Conservation (phyloP, 768 basidiomycete species). For the Botryobasidium botryosum region DNA sequence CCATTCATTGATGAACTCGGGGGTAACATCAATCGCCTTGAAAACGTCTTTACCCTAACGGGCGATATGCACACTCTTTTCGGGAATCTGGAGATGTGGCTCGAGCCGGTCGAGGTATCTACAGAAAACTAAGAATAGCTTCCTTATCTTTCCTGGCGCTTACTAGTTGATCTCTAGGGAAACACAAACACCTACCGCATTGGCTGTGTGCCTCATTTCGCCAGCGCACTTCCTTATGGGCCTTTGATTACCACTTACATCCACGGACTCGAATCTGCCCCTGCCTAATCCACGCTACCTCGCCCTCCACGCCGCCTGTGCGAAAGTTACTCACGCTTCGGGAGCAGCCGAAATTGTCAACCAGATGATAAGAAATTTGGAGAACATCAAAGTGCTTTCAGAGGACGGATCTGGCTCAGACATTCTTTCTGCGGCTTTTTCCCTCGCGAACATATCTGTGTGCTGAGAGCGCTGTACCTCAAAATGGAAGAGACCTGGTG, state of each 20-base stretch:
- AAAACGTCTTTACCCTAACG: background rate
- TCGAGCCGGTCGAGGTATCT: slow-evolving; percentile 1
- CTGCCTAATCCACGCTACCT: slow-evolving; percentile 14
- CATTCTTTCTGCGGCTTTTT: too few relatives aligned
- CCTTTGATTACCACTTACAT: background rate
- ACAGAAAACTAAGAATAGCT: too few relatives aligned
- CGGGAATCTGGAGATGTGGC: slow-evolving; percentile 1
- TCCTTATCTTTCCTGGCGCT: background rate
- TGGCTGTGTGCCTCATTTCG: background rate
- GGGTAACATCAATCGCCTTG: background rate
- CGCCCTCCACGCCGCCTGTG: too few relatives aligned
- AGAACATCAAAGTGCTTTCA: slow-evolving; percentile 8
- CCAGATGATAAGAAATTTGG: slow-evolving; percentile 12
- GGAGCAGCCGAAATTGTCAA: slow-evolving; percentile 15
- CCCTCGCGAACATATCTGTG: too few relatives aligned
- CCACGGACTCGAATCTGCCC: background rate
- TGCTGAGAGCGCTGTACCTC: too few relatives aligned
- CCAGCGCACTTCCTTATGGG: too few relatives aligned
- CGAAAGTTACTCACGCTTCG: slow-evolving; percentile 14
- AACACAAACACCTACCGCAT: too few relatives aligned
- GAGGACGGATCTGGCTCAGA: background rate
- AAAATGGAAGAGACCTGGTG: too few relatives aligned
- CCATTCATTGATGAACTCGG: too few relatives aligned
- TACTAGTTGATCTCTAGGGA: background rate
- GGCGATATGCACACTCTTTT: background rate